phyloP scores from a whole-genome alignment of 2,329 filamentous ascomycete genomes.

The Aspergillus ochraceus region DNA sequence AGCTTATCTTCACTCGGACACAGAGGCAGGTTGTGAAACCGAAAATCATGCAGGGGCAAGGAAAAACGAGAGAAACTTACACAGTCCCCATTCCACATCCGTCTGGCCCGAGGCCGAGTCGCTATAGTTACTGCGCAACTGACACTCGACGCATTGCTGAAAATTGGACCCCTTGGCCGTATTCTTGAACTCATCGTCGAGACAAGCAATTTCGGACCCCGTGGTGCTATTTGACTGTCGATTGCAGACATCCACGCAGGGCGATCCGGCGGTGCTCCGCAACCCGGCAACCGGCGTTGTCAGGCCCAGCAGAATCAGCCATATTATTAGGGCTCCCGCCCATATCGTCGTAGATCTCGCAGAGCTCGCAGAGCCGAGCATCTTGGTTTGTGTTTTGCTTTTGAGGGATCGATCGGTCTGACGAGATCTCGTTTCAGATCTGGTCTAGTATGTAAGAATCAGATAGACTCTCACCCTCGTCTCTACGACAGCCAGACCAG shows the following conservation, averaged over 20 bases:
- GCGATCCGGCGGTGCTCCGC: conserved; percentile 37
- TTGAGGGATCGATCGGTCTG: background rate
- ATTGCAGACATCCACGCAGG: conserved; percentile 37
- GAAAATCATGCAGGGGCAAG: background rate
- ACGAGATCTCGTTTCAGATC: background rate
- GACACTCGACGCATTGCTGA: conserved; percentile 42
- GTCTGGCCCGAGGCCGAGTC: conserved; percentile 36
- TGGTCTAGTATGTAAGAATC: background rate
- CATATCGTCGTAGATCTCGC: conserved; percentile 17
- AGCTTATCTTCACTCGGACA: background rate
- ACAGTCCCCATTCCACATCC: conserved; percentile 48
- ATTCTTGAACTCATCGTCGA: conserved; percentile 38
- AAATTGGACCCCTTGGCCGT: conserved; percentile 37
- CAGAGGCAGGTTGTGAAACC: too few species aligned
- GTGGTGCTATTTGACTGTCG: conserved; percentile 37
- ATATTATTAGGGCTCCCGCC: conserved; percentile 17
- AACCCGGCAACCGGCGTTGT: conserved; percentile 26
- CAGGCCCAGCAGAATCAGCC: conserved; percentile 15
- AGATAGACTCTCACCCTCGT: background rate
- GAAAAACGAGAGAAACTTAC: conserved; percentile 33
- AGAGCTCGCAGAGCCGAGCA: conserved; percentile 21
- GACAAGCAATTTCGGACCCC: conserved; percentile 42
- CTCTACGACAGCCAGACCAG: conserved; percentile 1
- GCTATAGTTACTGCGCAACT: conserved; percentile 40
- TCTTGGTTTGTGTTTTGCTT: conserved; percentile 11